Conservation (phyloP, 176 grass and related monocot species). For the Raddia distichophylla region DNA sequence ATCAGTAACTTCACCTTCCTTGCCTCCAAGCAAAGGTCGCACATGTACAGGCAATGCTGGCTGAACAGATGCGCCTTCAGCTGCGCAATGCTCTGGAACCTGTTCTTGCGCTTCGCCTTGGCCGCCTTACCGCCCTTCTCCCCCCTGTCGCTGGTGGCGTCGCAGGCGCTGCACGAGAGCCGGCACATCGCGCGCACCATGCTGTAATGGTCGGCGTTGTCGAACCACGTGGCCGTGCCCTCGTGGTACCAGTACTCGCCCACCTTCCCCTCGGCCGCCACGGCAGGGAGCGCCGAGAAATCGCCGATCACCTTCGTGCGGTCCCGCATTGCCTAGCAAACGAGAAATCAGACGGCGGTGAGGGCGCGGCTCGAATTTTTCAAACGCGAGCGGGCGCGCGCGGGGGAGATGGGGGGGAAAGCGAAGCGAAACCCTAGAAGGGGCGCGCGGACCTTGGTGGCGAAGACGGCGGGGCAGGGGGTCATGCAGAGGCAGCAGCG, state of each 20-base stretch:
- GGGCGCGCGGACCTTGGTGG: slow-evolving; percentile 53
- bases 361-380: slow-evolving; percentile 11
- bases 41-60: slow-evolving; percentile 72
- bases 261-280: slow-evolving; percentile 48
- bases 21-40: slow-evolving; percentile 74
- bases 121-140: slow-evolving; percentile 37
- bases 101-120: slow-evolving; percentile 49
- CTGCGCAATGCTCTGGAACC: slow-evolving; percentile 67
- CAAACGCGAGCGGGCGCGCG: not conserved
- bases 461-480: slow-evolving; percentile 58
- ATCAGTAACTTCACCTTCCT: slow-evolving; percentile 59
- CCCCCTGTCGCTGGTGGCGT: slow-evolving; percentile 44
- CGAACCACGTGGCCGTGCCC: slow-evolving; percentile 61
- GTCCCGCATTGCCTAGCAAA: slow-evolving; percentile 55
- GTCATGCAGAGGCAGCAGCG: slow-evolving; percentile 79
- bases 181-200: slow-evolving; percentile 68
- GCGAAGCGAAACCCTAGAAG: slow-evolving; percentile 20
- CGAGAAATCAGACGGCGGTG: not conserved
- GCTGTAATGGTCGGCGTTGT: slow-evolving; percentile 71
- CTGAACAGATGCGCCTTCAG: slow-evolving; percentile 67
- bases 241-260: slow-evolving; percentile 81
- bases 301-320: slow-evolving; percentile 63
- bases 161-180: slow-evolving; percentile 71
- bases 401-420: not conserved
- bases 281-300: slow-evolving; percentile 50